Percentiles rank a stretch among this genome's conserved stretches.
These are phyloP conservation scores for Linanthus parryae DNA, from an alignment of 148 eudicot species.

Conservation along the genomic window DNA sequence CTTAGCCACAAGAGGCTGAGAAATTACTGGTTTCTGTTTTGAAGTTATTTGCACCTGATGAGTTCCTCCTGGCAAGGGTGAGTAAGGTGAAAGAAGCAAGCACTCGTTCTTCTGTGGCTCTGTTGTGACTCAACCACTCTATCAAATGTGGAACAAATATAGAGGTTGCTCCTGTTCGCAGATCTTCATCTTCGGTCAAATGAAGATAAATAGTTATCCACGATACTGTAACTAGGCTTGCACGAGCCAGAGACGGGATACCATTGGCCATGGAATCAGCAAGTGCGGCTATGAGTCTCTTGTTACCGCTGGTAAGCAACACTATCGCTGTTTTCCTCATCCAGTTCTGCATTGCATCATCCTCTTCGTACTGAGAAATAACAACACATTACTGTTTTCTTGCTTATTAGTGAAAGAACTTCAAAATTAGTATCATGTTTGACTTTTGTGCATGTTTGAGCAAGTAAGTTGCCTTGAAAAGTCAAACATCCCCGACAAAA, in stretches of 20 bases:
- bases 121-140: constrained; percentile 20
- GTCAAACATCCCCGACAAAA: too few relatives aligned
- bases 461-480: too few relatives aligned
- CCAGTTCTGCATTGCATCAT: constrained; percentile 28
- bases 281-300: constrained; percentile 26
- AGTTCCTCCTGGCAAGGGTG: constrained; percentile 18
- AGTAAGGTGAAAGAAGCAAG: constrained; percentile 37
- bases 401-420: too few relatives aligned
- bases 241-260: constrained; percentile 35
- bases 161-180: constrained; percentile 23
- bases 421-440: too few relatives aligned
- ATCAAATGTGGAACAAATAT: constrained; percentile 24
- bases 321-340: constrained; percentile 32
- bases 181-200: constrained; percentile 21
- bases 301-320: constrained; percentile 23
- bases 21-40: too few relatives aligned
- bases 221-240: constrained; percentile 40
- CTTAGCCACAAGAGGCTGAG: background rate
- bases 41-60: constrained; percentile 27
- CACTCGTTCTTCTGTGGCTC: constrained; percentile 30
- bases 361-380: constrained; percentile 22
- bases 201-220: constrained; percentile 36
- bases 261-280: constrained; percentile 29
- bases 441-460: too few relatives aligned
- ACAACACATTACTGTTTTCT: too few relatives aligned